A percentile compares a stretch with the other conserved stretches of the same genome.
phyloP scores from a whole-genome alignment of 75 land plant species.

The Picea sitchensis region DNA sequence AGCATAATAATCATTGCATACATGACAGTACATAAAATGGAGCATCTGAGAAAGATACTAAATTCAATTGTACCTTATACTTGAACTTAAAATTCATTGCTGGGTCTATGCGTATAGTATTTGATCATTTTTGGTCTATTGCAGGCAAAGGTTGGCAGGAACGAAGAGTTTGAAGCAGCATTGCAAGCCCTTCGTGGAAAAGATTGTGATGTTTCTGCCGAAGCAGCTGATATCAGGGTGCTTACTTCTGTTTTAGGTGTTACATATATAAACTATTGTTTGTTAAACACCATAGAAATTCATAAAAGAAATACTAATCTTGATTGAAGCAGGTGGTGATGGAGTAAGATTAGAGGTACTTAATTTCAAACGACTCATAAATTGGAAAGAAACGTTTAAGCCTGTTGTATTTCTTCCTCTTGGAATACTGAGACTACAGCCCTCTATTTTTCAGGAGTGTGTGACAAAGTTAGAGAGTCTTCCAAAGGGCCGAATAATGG shows the following conservation, averaged over 20 bases:
- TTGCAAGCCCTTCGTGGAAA: conserved; percentile 69
- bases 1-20: too few species aligned
- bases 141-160: conserved; percentile 38
- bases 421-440: neutral
- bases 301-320: neutral
- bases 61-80: too few species aligned
- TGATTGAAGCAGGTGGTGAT: neutral
- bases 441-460: conserved; percentile 3
- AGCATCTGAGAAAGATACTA: too few species aligned
- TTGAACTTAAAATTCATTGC: too few species aligned
- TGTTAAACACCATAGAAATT: neutral
- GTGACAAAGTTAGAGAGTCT: conserved; percentile 13
- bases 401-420: neutral
- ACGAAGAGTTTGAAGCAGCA: conserved; percentile 49
- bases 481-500: conserved; percentile 28
- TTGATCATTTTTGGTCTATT: too few species aligned
- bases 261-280: too few species aligned
- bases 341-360: neutral
- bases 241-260: neutral
- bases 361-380: neutral
- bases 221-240: conserved; percentile 74
- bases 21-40: too few species aligned
- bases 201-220: conserved; percentile 55
- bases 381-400: neutral
- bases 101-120: too few species aligned